Evolutionary conservation across 768 basidiomycete species (phyloP).

Genomic region (Guyanaporus albipodus): DNA sequence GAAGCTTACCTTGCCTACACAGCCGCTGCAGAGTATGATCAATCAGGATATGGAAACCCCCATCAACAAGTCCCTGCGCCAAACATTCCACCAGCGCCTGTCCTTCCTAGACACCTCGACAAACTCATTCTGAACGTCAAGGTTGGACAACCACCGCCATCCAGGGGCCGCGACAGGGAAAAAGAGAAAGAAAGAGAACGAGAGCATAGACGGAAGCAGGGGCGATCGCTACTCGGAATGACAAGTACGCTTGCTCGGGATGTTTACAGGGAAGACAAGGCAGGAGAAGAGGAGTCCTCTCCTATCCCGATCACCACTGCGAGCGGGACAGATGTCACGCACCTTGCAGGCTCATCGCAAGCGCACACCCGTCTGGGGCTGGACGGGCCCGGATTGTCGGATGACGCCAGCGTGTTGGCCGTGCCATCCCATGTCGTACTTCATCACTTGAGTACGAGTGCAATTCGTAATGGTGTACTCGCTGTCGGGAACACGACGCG

Average conservation of each 20-base stretch:
- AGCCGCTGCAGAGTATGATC: constrained; percentile 31
- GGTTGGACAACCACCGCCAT: constrained; percentile 32
- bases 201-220: constrained; percentile 29
- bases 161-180: constrained; percentile 32
- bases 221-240: constrained; percentile 34
- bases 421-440: constrained; percentile 93
- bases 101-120: constrained; percentile 86
- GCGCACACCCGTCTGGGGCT: constrained; percentile 32
- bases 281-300: constrained; percentile 19
- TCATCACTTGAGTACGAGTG: constrained; percentile 92
- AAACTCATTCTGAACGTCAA: constrained; percentile 82
- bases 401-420: constrained; percentile 88
- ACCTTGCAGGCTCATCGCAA: constrained; percentile 22
- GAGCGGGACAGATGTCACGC: constrained; percentile 37
- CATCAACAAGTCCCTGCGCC: constrained; percentile 52
- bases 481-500: constrained; percentile 90
- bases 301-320: constrained; percentile 37
- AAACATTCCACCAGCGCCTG: constrained; percentile 83
- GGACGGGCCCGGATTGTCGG: constrained; percentile 50
- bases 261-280: constrained; percentile 21
- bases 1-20: constrained; percentile 60
- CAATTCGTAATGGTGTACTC: constrained; percentile 88
- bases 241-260: constrained; percentile 33
- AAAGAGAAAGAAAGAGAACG: constrained; percentile 32
- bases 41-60: constrained; percentile 34